Percentiles rank a stretch among this genome's conserved stretches.
Evolutionary conservation across 192 early-diverging fungal species (phyloP).

Genomic region (Backusella luteola): DNA sequence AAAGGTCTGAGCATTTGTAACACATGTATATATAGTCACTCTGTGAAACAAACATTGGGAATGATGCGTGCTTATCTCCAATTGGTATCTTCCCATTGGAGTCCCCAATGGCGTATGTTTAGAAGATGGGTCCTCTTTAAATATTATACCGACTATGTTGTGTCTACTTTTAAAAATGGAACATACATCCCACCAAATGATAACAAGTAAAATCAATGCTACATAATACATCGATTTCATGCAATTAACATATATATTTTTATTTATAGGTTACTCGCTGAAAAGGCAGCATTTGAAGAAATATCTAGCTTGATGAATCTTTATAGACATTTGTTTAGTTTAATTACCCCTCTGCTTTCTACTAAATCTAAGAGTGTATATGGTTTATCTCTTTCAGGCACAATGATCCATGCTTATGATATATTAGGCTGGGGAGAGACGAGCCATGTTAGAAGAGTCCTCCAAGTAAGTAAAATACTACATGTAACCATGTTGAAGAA

Average conservation of each 20-base stretch:
- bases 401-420: constrained; percentile 1
- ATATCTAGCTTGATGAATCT: constrained; percentile 1
- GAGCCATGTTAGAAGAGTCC: constrained; percentile 6
- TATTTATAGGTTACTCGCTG: neutral
- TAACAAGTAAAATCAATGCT: neutral
- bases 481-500: neutral
- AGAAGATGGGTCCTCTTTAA: constrained; percentile 54
- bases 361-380: neutral
- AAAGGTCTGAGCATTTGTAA: neutral
- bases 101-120: constrained; percentile 47
- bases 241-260: neutral
- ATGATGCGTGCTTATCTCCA: constrained; percentile 16
- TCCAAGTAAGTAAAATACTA: neutral
- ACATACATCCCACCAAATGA: constrained; percentile 26
- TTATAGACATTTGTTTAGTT: constrained; percentile 3
- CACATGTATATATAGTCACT: neutral
- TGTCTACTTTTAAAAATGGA: constrained; percentile 34
- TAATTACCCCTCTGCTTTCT: neutral
- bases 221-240: neutral
- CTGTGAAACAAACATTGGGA: neutral
- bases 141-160: constrained; percentile 45
- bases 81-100: constrained; percentile 38
- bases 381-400: neutral
- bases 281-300: neutral
- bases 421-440: constrained; percentile 8